These are phyloP conservation scores for Dothideomycetes sp. DNA, from an alignment of 2,329 filamentous ascomycete species.

Conservation along the genomic window DNA sequence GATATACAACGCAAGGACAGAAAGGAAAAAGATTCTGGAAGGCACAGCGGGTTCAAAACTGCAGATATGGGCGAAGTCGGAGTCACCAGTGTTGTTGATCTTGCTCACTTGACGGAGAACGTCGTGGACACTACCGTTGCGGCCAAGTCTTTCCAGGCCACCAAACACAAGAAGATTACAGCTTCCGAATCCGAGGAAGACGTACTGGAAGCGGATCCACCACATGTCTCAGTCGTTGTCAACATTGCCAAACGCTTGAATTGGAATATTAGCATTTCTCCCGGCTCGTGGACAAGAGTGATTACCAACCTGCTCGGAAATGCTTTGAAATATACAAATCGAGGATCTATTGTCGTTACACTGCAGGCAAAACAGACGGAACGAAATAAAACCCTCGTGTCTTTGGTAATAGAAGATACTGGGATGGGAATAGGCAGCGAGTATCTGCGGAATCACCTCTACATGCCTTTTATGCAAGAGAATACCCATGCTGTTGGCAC, in stretches of 20 bases:
- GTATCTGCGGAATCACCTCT: slow-evolving; percentile 25
- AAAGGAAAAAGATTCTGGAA: slow-evolving; percentile 7
- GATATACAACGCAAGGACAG: slow-evolving; percentile 9
- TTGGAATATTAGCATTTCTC: slow-evolving; percentile 35
- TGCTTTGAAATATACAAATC: slow-evolving; percentile 37
- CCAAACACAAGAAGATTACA: slow-evolving; percentile 2
- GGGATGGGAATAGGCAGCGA: slow-evolving; percentile 27
- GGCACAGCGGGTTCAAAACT: slow-evolving; percentile 7
- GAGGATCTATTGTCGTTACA: slow-evolving; percentile 29
- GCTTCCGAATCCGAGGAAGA: too few relatives aligned
- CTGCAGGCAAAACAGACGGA: slow-evolving; percentile 3
- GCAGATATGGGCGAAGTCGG: slow-evolving; percentile 13
- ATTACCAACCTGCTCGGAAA: slow-evolving; percentile 43
- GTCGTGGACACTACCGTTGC: slow-evolving; percentile 16
- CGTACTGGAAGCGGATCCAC: slow-evolving; percentile 2
- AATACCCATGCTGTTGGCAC: slow-evolving; percentile 26
- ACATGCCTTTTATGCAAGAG: slow-evolving; percentile 28
- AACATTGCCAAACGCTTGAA: slow-evolving; percentile 27
- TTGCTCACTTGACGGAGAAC: slow-evolving; percentile 21
- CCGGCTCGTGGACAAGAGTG: slow-evolving; percentile 36
- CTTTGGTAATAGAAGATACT: slow-evolving; percentile 21
- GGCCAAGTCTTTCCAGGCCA: slow-evolving; percentile 12
- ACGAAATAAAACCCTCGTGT: slow-evolving; percentile 1
- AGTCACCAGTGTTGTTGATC: slow-evolving; percentile 15
- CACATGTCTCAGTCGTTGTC: slow-evolving; percentile 31